Percentiles rank a stretch among this genome's conserved stretches.
These are phyloP conservation scores for Knufia fluminis DNA, from an alignment of 2,329 filamentous ascomycete species.

Conservation along the genomic window DNA sequence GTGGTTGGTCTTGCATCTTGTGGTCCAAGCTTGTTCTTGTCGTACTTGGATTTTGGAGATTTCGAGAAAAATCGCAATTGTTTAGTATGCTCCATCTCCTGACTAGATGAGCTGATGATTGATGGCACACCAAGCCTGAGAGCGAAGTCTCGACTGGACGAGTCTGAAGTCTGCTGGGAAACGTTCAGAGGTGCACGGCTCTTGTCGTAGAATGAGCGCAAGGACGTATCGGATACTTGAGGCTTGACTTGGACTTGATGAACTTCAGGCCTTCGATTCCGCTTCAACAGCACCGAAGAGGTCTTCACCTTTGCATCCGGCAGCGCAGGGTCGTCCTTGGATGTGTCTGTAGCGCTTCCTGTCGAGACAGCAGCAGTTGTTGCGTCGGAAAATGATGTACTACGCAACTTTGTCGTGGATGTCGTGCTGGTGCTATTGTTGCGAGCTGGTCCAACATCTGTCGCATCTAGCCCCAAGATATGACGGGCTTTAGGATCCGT, in stretches of 20 bases:
- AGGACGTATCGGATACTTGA: slow-evolving; percentile 33
- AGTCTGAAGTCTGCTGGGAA: slow-evolving; percentile 37
- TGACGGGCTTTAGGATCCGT: slow-evolving; percentile 16
- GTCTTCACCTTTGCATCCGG: slow-evolving; percentile 12
- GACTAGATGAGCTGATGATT: slow-evolving; percentile 22
- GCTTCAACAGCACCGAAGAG: slow-evolving; percentile 18
- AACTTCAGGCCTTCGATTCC: slow-evolving; percentile 9
- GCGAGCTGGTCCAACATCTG: slow-evolving; percentile 14
- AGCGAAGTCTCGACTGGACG: slow-evolving; percentile 31
- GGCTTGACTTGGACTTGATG: slow-evolving; percentile 11
- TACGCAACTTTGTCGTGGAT: slow-evolving; percentile 14
- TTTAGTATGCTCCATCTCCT: slow-evolving; percentile 14
- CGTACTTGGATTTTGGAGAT: slow-evolving; percentile 11
- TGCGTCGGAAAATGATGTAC: slow-evolving; percentile 20
- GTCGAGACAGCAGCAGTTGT: slow-evolving; percentile 21
- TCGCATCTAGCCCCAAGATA: slow-evolving; percentile 20
- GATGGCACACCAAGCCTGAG: slow-evolving; percentile 30
- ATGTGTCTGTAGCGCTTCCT: slow-evolving; percentile 9
- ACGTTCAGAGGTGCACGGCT: slow-evolving; percentile 32
- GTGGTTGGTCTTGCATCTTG: background rate
- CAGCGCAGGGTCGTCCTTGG: background rate
- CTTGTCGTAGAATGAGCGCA: slow-evolving; percentile 40
- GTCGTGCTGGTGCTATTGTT: slow-evolving; percentile 22
- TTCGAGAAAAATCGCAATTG: slow-evolving; percentile 15
- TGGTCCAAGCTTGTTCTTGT: background rate